These are phyloP conservation scores for Geosmithia flava DNA, from an alignment of 2,329 filamentous ascomycete species.

Conservation along the genomic window DNA sequence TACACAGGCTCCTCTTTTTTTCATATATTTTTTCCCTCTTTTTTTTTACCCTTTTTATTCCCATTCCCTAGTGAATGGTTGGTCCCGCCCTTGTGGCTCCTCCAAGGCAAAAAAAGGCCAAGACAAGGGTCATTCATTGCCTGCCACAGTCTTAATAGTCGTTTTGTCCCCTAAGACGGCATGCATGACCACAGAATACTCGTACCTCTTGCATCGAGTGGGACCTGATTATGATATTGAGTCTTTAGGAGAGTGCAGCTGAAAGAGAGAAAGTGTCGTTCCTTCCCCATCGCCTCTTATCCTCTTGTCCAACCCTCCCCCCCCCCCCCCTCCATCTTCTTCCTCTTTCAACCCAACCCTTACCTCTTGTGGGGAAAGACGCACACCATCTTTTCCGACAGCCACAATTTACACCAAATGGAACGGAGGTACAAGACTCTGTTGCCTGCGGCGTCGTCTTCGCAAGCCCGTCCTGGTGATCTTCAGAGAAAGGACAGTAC, in stretches of 20 bases:
- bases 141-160: background rate
- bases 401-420: background rate
- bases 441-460: background rate
- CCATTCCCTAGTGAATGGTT: background rate
- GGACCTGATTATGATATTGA: background rate
- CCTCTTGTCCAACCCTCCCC: too few species aligned
- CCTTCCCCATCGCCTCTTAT: background rate
- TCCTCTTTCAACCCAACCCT: background rate
- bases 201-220: background rate
- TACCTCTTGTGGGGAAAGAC: background rate
- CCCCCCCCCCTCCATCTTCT: too few species aligned
- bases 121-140: background rate
- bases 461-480: background rate
- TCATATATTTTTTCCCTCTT: too few species aligned
- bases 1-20: too few species aligned
- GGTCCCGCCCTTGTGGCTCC: background rate
- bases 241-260: background rate
- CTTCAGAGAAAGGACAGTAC: background rate
- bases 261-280: background rate
- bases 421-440: constrained; percentile 4
- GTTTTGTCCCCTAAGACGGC: background rate
- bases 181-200: background rate
- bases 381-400: background rate
- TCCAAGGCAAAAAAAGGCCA: background rate
- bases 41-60: too few species aligned